Percentiles rank a stretch among this genome's conserved stretches.
Evolutionary conservation across 176 grass and related monocot species (phyloP).

Genomic region (Oryza nivara): DNA sequence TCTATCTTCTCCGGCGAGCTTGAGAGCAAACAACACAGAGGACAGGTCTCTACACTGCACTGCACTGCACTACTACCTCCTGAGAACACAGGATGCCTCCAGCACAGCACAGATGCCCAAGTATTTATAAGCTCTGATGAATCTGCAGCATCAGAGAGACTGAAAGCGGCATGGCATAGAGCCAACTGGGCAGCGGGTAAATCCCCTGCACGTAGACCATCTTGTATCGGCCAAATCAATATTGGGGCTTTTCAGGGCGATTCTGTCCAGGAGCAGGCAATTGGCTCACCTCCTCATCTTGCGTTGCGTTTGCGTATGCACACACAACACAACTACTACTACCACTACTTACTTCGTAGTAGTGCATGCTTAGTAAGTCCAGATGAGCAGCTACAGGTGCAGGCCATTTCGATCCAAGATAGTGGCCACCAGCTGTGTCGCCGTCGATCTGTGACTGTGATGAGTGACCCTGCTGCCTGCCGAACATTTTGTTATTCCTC

Average conservation of each 20-base stretch:
- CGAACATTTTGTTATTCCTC: neutral
- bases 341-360: too few relatives aligned
- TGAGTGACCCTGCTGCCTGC: neutral
- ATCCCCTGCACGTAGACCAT: constrained; percentile 32
- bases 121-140: neutral
- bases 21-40: neutral
- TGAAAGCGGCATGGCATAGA: neutral
- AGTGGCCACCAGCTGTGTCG: constrained; percentile 32
- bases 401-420: neutral
- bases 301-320: neutral
- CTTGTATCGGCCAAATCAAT: neutral
- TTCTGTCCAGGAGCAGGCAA: constrained; percentile 40
- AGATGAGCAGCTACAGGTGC: neutral
- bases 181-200: constrained; percentile 7
- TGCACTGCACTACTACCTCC: neutral
- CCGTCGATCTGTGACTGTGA: neutral
- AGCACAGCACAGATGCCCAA: neutral
- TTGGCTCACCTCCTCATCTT: neutral
- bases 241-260: neutral
- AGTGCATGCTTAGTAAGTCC: neutral
- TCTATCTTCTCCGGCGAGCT: neutral
- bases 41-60: neutral
- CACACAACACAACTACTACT: neutral
- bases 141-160: neutral
- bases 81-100: neutral